Conservation (phyloP, 179 eudicot genomes). For the Drosera spatulata region DNA sequence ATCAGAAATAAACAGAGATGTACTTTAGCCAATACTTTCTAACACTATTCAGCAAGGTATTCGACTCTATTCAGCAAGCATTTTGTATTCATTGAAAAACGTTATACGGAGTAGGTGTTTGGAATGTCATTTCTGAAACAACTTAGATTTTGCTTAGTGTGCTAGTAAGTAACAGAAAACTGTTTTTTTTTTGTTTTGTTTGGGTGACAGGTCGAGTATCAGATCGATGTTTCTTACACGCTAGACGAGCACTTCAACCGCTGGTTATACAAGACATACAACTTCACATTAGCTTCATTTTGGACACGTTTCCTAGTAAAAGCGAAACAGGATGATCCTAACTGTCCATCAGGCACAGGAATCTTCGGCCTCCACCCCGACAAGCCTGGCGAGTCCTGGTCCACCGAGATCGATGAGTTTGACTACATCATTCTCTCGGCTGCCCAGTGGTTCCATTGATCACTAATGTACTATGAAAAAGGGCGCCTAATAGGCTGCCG, state of each 20-base stretch:
- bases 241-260: slow-evolving; percentile 31
- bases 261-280: slow-evolving; percentile 32
- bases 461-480: slow-evolving; percentile 33
- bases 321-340: slow-evolving; percentile 25
- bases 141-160: too few species aligned
- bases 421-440: slow-evolving; percentile 41
- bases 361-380: slow-evolving; percentile 45
- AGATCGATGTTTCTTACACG: slow-evolving; percentile 30
- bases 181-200: too few species aligned
- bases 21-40: too few species aligned
- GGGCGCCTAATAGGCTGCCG: slow-evolving; percentile 35
- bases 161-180: too few species aligned
- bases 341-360: slow-evolving; percentile 27
- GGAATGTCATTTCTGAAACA: too few species aligned
- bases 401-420: slow-evolving; percentile 29
- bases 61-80: too few species aligned
- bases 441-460: slow-evolving; percentile 54
- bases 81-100: too few species aligned
- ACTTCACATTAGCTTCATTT: slow-evolving; percentile 38
- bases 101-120: too few species aligned
- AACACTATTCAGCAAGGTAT: too few species aligned
- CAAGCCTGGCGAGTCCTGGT: slow-evolving; percentile 45
- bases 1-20: too few species aligned
- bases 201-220: slow-evolving; percentile 55
- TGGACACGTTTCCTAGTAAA: slow-evolving; percentile 45